Evolutionary conservation across 192 early-diverging fungal genomes (phyloP), one percentile per base, ranked within the genome.

Genomic region (Backusella liffmaniae): DNA sequence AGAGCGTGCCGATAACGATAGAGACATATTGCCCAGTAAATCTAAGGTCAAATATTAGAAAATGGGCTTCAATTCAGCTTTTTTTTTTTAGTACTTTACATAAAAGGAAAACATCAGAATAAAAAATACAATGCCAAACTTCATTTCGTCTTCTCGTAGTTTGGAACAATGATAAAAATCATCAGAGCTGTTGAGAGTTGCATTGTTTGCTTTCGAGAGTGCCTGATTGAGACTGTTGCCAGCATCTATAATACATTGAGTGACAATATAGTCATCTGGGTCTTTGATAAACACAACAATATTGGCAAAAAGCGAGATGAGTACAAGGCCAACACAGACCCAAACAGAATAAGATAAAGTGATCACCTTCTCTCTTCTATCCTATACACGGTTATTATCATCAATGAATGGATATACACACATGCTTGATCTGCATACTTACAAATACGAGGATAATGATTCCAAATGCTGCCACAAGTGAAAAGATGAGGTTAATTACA

Each of bases 111-210:
- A 29, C 62, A 82, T 79, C 6, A 82, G 49, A n/a, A 79, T 41
- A 41, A 76, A 59, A 26, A 41, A 59, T 10, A 82, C 30, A 9
- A 79, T 51, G 42, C 74, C 71, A 32, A 82, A 82, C 44, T 82
- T 82, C 18, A 79, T 13, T 49, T 82, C 81, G 62, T 78, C 74
- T 18, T 73, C 44, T 75, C 77, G 76, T n/a, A 82, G 32, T 53
- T 39, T 69, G 39, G 32, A 65, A 34, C 81, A 82, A 34, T 82
- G 75, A 36, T 76, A 82, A 36, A 62, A 76, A 35, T 82, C 81
- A 0, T 26, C 35, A 44, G 37, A 9, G 10, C 35, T 69, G 34
- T 30, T 10, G 13, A 32, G 13, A 18, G 74, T 66, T 9, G 67
- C 30, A 21, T 72, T 75, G 5, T 44, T 67, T 16, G 42, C 53